Evolutionary conservation across 768 basidiomycete genomes (phyloP).

Genomic region (Podaxis carcinomalis): DNA sequence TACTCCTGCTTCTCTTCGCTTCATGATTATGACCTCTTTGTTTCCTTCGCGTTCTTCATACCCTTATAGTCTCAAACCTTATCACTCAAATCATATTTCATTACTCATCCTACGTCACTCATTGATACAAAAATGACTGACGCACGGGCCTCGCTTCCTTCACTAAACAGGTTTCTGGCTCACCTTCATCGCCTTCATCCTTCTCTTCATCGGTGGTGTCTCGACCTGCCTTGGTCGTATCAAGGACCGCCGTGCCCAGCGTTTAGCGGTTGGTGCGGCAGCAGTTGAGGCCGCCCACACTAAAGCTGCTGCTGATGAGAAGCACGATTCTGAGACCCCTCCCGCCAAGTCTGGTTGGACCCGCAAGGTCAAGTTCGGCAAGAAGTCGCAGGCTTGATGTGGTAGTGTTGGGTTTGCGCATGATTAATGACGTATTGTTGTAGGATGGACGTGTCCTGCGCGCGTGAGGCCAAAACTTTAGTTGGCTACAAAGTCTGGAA

Average conservation of each 20-base stretch:
- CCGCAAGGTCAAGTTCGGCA: conserved; percentile 6
- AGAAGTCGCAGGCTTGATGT: background rate
- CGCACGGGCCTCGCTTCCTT: background rate
- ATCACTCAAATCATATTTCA: background rate
- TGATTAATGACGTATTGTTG: background rate
- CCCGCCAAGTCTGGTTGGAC: background rate
- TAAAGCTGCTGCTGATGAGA: background rate
- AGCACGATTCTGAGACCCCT: background rate
- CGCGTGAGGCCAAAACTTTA: background rate
- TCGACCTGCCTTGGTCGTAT: conserved; percentile 13
- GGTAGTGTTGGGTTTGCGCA: too few relatives aligned
- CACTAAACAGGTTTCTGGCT: conserved; percentile 11
- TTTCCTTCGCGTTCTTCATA: background rate
- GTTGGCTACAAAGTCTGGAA: background rate
- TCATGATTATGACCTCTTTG: background rate
- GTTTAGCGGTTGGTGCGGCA: background rate
- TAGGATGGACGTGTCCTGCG: background rate
- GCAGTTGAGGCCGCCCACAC: background rate
- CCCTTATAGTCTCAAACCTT: background rate
- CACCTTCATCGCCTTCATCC: conserved; percentile 9
- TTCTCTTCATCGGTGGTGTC: conserved; percentile 12
- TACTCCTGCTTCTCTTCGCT: background rate
- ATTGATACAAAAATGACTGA: background rate
- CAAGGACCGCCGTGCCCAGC: background rate
- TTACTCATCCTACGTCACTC: background rate